Evolutionary conservation across 257 asterid species (phyloP), one percentile per base, ranked within the genome.

Genomic region (Coffea canephora): DNA sequence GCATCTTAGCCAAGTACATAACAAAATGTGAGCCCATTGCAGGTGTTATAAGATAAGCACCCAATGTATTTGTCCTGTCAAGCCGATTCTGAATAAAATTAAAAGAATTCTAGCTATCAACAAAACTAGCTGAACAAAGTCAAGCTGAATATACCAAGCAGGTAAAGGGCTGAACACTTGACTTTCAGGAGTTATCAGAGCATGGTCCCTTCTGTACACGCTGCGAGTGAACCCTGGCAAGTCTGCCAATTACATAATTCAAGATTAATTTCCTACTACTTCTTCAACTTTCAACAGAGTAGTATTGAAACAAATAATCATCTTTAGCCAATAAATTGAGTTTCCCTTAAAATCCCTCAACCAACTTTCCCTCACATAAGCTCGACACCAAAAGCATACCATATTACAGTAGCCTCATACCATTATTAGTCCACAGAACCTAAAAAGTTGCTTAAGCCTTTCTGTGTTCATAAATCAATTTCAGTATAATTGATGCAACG

Each of bases 191-290:
- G 98, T 91, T 78, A 96, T 89, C 81, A 96, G 81, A 87, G 98
- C 97, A 90, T 96, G 99, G 84, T 92, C 95, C 74, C 82, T 84
- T 79, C 81, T 91, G 87, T 91, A 91, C 67, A 92, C 96, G 52
- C 99, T 96, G 69, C 99, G 97, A 2, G 99, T 96, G 79, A 93
- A 96, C 36, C 97, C 98, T 1, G 98, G 97, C 86, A 93, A 92
- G 86, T 96, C 98, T 95, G 88, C 23, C 81, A 81, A 82, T 68
- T 78, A 73, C n/a, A 48, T 2, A 81, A 77, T 65, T 25, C 66
- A 66, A 80, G 25, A 43, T 83, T 39, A 83, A 82, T 84, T 73
- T 64, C 71, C 23, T 46, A 73, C 34, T 52, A 27, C 25, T 25
- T 54, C 46, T 34, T 48, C 36, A n/a, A n/a, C n/a, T n/a, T n/a